Evolutionary conservation across 1,284 basidiomycete species (phyloP).

Genomic region (Fistulinella cinereoalba): DNA sequence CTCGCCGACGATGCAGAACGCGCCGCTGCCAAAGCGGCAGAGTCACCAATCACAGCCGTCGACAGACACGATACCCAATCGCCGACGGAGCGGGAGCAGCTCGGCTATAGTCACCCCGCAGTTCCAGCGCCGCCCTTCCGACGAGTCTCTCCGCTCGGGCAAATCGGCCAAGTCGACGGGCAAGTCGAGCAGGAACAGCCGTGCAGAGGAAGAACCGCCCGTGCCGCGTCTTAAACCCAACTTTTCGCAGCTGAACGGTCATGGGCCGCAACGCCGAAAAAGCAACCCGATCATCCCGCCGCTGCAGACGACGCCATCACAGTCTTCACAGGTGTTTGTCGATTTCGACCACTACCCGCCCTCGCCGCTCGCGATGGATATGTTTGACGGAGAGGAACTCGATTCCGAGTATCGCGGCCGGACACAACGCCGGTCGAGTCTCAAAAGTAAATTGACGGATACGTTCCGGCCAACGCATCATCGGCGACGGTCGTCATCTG

Average conservation of each 20-base stretch:
- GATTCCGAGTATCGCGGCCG: slow-evolving; percentile 40
- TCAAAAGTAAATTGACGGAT: slow-evolving; percentile 47
- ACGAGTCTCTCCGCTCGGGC: slow-evolving; percentile 44
- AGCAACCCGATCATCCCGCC: slow-evolving; percentile 41
- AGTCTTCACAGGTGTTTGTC: slow-evolving; percentile 38
- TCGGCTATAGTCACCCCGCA: slow-evolving; percentile 17
- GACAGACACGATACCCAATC: slow-evolving; percentile 14
- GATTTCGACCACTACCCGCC: slow-evolving; percentile 26
- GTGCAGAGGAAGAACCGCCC: slow-evolving; percentile 31
- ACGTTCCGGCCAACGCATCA: slow-evolving; percentile 37
- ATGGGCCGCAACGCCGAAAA: slow-evolving; percentile 41
- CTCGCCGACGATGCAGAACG: too few relatives aligned
- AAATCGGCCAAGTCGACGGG: slow-evolving; percentile 37
- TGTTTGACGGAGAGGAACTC: slow-evolving; percentile 33
- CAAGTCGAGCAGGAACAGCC: slow-evolving; percentile 30
- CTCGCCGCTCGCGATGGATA: slow-evolving; percentile 20
- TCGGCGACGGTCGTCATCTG: slow-evolving; percentile 35
- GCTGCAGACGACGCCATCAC: slow-evolving; percentile 30
- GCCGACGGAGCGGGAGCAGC: slow-evolving; percentile 31
- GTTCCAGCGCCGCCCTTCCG: slow-evolving; percentile 30
- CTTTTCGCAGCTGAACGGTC: slow-evolving; percentile 15
- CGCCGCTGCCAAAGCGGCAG: slow-evolving; percentile 19
- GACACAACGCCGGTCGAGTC: slow-evolving; percentile 42
- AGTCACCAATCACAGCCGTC: slow-evolving; percentile 24
- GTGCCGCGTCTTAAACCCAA: slow-evolving; percentile 32